Conservation (phyloP, 163 green algal species). For the Scenedesmus sp. region DNA sequence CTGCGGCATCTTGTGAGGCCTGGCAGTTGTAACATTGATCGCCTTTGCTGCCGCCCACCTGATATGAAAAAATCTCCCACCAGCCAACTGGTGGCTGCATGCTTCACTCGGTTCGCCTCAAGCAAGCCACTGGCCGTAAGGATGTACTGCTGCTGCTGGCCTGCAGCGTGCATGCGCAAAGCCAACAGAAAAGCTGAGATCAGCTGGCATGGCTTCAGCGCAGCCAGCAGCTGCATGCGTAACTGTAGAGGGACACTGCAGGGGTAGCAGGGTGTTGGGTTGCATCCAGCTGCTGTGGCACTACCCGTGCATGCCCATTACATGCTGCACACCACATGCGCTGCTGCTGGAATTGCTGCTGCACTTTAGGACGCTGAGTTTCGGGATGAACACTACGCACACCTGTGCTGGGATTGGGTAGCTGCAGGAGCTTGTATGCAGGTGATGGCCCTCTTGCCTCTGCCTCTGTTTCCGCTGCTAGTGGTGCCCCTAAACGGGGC, state of each 20-base stretch:
- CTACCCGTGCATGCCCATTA: background rate
- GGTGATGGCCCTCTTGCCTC: background rate
- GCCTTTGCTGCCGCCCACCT: conserved; percentile 40
- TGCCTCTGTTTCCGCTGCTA: background rate
- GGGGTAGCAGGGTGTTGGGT: background rate
- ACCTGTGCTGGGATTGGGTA: conserved; percentile 44
- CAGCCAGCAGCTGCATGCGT: background rate
- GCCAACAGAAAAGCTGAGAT: background rate
- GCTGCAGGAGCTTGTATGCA: conserved; percentile 13
- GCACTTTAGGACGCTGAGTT: no score
- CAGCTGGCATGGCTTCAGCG: background rate
- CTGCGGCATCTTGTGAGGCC: no score
- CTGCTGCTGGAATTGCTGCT: background rate
- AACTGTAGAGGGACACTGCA: background rate
- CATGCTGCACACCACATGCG: background rate
- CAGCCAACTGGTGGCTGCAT: conserved; percentile 64
- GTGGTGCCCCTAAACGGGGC: background rate
- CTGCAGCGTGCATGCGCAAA: conserved; percentile 56
- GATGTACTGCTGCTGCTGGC: conserved; percentile 61
- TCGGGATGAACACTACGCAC: background rate
- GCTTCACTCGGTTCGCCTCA: conserved; percentile 65
- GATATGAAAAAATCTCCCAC: conserved; percentile 61
- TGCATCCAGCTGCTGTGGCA: background rate
- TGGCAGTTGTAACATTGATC: background rate
- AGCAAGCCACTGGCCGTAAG: conserved; percentile 56